Evolutionary conservation across 2,329 filamentous ascomycete genomes (phyloP).

Genomic region (Hypoxylon sp.): DNA sequence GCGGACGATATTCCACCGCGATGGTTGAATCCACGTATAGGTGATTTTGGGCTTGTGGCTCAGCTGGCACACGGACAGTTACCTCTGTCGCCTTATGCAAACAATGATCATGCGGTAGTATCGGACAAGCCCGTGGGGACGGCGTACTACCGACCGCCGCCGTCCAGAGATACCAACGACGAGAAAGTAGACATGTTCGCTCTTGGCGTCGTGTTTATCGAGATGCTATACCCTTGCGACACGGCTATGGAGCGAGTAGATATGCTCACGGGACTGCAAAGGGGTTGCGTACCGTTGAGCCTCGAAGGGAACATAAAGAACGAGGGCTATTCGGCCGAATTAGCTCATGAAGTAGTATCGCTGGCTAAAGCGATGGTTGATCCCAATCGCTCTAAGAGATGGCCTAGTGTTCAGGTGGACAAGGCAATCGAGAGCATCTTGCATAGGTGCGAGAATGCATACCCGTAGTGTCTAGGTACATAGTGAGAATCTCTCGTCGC

Average conservation of each 20-base stretch:
- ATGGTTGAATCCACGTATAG: conserved; percentile 70
- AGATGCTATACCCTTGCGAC: conserved; percentile 67
- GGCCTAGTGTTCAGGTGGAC: conserved; percentile 41
- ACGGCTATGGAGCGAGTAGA: conserved; percentile 62
- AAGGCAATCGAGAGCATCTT: conserved; percentile 40
- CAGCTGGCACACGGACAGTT: conserved; percentile 56
- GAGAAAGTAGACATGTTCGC: conserved; percentile 72
- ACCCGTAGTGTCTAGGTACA: background rate
- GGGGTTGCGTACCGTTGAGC: conserved; percentile 38
- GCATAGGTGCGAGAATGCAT: conserved; percentile 22
- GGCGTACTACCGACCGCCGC: conserved; percentile 69
- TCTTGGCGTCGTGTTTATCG: conserved; percentile 70
- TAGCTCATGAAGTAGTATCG: conserved; percentile 32
- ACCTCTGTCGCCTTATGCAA: conserved; percentile 24
- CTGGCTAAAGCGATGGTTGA: conserved; percentile 45
- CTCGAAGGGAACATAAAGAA: conserved; percentile 31
- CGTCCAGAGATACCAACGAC: conserved; percentile 50
- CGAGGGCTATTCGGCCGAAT: conserved; percentile 41
- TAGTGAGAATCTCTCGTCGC: no score
- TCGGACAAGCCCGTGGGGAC: conserved; percentile 66
- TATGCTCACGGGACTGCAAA: conserved; percentile 46
- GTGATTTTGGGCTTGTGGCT: conserved; percentile 75
- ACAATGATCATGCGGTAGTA: conserved; percentile 28
- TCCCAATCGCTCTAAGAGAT: conserved; percentile 42
- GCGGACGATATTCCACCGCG: conserved; percentile 37